Conservation (phyloP, 257 asterid genomes). For the Solanum paucissectum region DNA sequence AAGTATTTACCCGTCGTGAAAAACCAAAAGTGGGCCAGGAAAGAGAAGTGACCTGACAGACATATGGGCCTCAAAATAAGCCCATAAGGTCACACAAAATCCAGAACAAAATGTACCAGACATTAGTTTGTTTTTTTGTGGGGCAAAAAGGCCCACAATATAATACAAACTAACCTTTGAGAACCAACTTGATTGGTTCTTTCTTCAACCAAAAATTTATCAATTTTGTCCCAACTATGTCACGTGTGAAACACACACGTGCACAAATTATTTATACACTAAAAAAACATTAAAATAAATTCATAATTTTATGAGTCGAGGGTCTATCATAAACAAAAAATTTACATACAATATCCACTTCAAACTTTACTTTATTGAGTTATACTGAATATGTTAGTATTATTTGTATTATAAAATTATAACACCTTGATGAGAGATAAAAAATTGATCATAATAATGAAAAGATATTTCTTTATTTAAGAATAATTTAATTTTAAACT, state of each 20-base stretch:
- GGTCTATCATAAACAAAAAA: not conserved
- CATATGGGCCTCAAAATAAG: not conserved
- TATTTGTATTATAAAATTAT: not conserved
- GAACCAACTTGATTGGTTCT: not conserved
- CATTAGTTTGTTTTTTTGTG: not conserved
- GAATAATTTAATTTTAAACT: not conserved
- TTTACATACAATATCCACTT: not conserved
- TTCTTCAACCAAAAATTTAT: not conserved
- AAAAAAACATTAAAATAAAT: not conserved
- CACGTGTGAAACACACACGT: not conserved
- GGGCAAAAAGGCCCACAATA: not conserved
- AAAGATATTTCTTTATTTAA: not conserved
- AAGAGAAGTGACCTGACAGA: not conserved
- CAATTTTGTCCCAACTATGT: not conserved
- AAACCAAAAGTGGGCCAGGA: not conserved
- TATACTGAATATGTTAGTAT: not conserved
- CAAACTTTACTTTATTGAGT: not conserved
- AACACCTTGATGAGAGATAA: not conserved
- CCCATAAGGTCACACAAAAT: not conserved
- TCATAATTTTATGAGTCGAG: not conserved
- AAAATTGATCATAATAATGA: not conserved
- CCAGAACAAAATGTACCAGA: not conserved
- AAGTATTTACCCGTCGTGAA: not conserved
- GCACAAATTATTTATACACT: not conserved
- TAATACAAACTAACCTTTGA: not conserved